Evolutionary conservation across 306 rosid genomes (phyloP).

Genomic region (Vigna mungo): DNA sequence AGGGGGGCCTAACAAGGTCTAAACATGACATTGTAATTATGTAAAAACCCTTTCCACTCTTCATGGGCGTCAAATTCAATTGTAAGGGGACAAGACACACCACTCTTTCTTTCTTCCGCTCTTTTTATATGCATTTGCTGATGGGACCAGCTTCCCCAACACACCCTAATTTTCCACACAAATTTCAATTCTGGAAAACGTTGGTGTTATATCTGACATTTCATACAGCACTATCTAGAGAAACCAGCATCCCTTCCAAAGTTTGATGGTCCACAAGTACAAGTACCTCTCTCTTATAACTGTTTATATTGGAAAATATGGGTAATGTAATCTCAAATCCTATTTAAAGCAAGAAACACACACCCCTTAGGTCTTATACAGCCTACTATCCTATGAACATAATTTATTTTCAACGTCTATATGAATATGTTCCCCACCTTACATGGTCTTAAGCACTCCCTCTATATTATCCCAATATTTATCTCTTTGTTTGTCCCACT

Average conservation of each 20-base stretch:
- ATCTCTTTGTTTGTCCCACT: slow-evolving; percentile 47
- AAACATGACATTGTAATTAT: slow-evolving; percentile 70
- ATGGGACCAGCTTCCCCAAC: too few relatives aligned
- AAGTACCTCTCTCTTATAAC: slow-evolving; percentile 48
- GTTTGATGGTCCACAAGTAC: slow-evolving; percentile 64
- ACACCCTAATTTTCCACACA: slow-evolving; percentile 56
- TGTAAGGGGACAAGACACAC: slow-evolving; percentile 69
- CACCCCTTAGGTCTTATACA: slow-evolving; percentile 44
- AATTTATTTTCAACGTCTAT: slow-evolving; percentile 66
- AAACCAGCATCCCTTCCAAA: slow-evolving; percentile 52
- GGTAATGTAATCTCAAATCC: slow-evolving; percentile 45
- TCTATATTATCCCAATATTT: slow-evolving; percentile 49
- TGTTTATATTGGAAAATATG: slow-evolving; percentile 63
- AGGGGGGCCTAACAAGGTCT: slow-evolving; percentile 51
- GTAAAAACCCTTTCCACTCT: slow-evolving; percentile 63
- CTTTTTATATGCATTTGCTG: slow-evolving; percentile 33
- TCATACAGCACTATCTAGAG: slow-evolving; percentile 68
- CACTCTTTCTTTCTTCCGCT: slow-evolving; percentile 50
- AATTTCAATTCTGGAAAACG: slow-evolving; percentile 43
- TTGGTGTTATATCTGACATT: slow-evolving; percentile 44
- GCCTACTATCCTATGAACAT: slow-evolving; percentile 63
- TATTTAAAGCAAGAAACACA: slow-evolving; percentile 61
- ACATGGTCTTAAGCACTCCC: slow-evolving; percentile 60
- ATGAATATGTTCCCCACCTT: slow-evolving; percentile 99
- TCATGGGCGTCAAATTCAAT: slow-evolving; percentile 63